Evolutionary conservation across 345 rosid genomes (phyloP), one percentile per base, ranked within the genome.

Genomic region (Pseudoturritis turrita): DNA sequence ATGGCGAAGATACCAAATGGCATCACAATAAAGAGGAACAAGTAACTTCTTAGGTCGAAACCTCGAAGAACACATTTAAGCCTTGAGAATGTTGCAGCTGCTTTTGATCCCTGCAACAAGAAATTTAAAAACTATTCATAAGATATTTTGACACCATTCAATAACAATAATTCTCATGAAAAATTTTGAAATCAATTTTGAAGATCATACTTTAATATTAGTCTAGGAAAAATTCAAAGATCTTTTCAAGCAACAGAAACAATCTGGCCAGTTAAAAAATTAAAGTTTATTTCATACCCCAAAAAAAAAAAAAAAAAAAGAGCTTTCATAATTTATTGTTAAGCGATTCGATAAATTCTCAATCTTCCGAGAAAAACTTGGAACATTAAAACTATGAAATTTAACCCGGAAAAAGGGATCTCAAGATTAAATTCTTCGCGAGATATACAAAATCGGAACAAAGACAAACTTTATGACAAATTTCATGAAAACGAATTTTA

Each of bases 21-120:
- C 23, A 76, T 46, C 29, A 76, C 1, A 4, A 76, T n/a, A 13
- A 77, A 77, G 40, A 77, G 29, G 26, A 72, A 50, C 40, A 77
- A 41, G 47, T 22, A 65, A 0, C 68, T 65, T 64, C 69, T 77
- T 6, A 77, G 10, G 22, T 77, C 72, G 29, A 77, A 77, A 31
- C 76, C 80, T 56, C 14, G 23, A 22, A 77, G 68, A 14, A 77
- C 75, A 28, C 80, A 77, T 55, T 77, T 77, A 0, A 77, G 80
- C 49, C 80, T 65, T 47, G 79, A 52, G 58, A 76, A 45, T 43
- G 79, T 68, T 70, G 75, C 74, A 0, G 44, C 76, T 71, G 76
- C 71, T 70, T 71, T 62, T 8, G 76, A 77, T 55, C 80, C 80
- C 76, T 77, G 62, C 33, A 18, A 14, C 8, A 58, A 5, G 14